Evolutionary conservation across 2,329 filamentous ascomycete species (phyloP).

Genomic region (Lasiodiplodia sp.): DNA sequence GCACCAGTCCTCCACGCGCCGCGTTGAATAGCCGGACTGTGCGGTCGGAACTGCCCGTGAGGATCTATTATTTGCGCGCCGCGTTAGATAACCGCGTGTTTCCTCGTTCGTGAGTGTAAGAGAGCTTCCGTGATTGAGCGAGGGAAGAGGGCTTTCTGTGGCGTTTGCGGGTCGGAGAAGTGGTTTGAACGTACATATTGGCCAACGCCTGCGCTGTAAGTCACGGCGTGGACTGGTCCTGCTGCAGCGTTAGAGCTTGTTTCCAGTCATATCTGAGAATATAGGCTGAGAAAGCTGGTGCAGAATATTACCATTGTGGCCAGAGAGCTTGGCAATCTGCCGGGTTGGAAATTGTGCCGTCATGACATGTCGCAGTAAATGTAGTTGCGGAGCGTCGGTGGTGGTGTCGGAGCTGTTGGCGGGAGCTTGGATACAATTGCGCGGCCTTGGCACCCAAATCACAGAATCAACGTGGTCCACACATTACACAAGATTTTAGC

Average conservation of each 20-base stretch:
- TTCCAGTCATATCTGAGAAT: background rate
- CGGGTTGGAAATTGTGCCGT: constrained; percentile 49
- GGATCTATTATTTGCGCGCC: constrained; percentile 52
- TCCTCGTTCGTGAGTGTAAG: no score
- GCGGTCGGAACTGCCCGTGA: constrained; percentile 87
- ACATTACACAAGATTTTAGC: background rate
- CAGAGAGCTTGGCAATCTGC: constrained; percentile 50
- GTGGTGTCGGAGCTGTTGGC: background rate
- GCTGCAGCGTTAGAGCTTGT: constrained; percentile 31
- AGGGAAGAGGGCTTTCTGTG: background rate
- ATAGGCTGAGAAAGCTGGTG: no score
- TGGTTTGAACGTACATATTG: constrained; percentile 49
- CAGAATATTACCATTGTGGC: constrained; percentile 45
- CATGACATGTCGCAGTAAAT: constrained; percentile 40
- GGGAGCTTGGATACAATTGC: constrained; percentile 14
- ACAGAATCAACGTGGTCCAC: background rate
- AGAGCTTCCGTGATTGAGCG: constrained; percentile 2
- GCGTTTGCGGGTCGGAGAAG: background rate
- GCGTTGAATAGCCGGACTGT: constrained; percentile 88
- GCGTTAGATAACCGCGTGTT: background rate
- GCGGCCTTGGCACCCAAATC: constrained; percentile 10
- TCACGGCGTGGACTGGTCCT: constrained; percentile 58
- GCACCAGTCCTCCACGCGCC: constrained; percentile 71
- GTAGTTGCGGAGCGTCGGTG: constrained; percentile 3
- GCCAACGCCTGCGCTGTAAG: constrained; percentile 57